phyloP scores from a whole-genome alignment of 1,139 yeast species.

The Zygoascus sp. region DNA sequence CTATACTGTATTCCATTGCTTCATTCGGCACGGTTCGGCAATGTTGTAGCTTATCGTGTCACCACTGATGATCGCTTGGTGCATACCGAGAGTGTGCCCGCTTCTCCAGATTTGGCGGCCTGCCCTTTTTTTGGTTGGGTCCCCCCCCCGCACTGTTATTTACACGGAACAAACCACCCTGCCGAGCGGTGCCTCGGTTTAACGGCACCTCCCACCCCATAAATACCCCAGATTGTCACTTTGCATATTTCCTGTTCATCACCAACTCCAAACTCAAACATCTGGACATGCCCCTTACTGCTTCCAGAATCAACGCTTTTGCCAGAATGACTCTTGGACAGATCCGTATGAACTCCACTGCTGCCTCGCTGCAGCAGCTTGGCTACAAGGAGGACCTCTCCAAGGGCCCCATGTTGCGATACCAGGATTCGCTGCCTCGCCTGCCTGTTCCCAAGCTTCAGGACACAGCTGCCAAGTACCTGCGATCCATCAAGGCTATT shows the following conservation, averaged over 20 bases:
- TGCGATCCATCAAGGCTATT: constrained; percentile 69
- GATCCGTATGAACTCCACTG: constrained; percentile 31
- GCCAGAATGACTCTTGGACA: constrained; percentile 10
- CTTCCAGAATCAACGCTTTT: not conserved
- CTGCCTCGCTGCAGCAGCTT: constrained; percentile 28
- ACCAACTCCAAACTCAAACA: not conserved
- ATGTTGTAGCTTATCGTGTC: no score
- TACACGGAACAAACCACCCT: not conserved
- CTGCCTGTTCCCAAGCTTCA: constrained; percentile 84
- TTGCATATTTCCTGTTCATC: not conserved
- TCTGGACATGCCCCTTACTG: constrained; percentile 5
- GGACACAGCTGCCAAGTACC: constrained; percentile 65
- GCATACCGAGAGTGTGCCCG: no score
- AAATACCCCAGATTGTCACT: not conserved
- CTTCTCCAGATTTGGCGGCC: not conserved
- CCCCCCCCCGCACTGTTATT: constrained; percentile 2
- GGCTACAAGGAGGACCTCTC: constrained; percentile 35
- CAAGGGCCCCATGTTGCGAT: constrained; percentile 68
- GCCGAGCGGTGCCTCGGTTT: constrained; percentile 2
- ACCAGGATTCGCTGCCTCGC: constrained; percentile 71
- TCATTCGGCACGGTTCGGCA: no score
- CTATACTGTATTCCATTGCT: no score
- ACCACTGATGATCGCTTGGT: no score
- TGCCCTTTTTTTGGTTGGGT: no score
- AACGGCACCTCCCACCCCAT: not conserved